phyloP scores from a whole-genome alignment of 257 asterid species.

The Echium plantagineum region DNA sequence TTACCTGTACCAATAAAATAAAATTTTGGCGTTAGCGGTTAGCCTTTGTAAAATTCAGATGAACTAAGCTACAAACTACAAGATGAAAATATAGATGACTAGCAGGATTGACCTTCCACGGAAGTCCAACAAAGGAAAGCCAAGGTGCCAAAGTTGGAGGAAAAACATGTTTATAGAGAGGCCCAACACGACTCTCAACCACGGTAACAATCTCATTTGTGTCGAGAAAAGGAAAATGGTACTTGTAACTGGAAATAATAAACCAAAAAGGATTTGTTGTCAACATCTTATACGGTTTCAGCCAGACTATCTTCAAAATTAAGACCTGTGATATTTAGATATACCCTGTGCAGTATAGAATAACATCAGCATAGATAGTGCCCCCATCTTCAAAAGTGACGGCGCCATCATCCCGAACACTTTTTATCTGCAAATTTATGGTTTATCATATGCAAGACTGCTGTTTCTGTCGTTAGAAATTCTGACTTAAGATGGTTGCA shows the following conservation, averaged over 20 bases:
- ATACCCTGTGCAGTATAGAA: constrained; percentile 95
- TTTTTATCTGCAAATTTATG: constrained; percentile 39
- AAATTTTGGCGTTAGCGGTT: neutral
- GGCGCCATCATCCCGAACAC: constrained; percentile 44
- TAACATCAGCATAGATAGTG: constrained; percentile 41
- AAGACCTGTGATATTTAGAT: constrained; percentile 6
- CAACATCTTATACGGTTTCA: neutral
- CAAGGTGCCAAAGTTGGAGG: constrained; percentile 77
- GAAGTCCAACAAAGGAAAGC: constrained; percentile 87
- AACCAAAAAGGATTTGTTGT: neutral
- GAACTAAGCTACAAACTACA: neutral
- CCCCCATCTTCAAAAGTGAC: constrained; percentile 58
- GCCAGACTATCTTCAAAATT: constrained; percentile 2
- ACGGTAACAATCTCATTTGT: constrained; percentile 53
- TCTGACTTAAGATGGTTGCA: neutral
- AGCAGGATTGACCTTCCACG: constrained; percentile 64
- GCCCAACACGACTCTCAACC: constrained; percentile 82
- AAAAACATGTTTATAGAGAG: constrained; percentile 78
- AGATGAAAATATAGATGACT: neutral
- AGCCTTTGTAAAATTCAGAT: neutral
- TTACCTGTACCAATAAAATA: constrained; percentile 39
- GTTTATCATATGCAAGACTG: constrained; percentile 5
- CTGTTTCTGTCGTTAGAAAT: neutral
- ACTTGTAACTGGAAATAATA: constrained; percentile 52
- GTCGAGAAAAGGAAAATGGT: constrained; percentile 76